Evolutionary conservation across 2,329 filamentous ascomycete genomes (phyloP).

Genomic region (Penicillium janthinellum): DNA sequence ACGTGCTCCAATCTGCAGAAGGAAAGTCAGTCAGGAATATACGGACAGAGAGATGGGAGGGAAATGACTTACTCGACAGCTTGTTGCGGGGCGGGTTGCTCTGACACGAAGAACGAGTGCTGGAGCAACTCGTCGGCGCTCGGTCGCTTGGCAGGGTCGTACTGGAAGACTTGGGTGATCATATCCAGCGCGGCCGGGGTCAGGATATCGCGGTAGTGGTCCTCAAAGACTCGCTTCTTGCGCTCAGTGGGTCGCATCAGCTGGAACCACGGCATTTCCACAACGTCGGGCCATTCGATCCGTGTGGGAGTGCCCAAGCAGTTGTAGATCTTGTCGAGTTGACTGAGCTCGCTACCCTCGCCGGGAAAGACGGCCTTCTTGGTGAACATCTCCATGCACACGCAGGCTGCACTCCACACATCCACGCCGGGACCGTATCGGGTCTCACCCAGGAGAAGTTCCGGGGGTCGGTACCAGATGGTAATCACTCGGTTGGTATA

Average conservation of each 20-base stretch:
- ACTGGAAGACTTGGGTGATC: slow-evolving; percentile 80
- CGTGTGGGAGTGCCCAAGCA: slow-evolving; percentile 85
- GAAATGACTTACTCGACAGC: slow-evolving; percentile 70
- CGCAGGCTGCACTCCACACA: slow-evolving; percentile 96
- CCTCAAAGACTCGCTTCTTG: slow-evolving; percentile 73
- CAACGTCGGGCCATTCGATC: slow-evolving; percentile 81
- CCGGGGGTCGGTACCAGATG: slow-evolving; percentile 94
- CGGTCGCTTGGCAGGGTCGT: slow-evolving; percentile 82
- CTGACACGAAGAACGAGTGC: slow-evolving; percentile 83
- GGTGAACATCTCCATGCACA: slow-evolving; percentile 95
- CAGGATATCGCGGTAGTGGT: slow-evolving; percentile 77
- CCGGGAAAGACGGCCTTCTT: slow-evolving; percentile 92
- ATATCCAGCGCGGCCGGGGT: slow-evolving; percentile 82
- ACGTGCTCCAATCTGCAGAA: slow-evolving; percentile 68
- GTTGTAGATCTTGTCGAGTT: slow-evolving; percentile 95
- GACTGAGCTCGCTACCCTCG: slow-evolving; percentile 91
- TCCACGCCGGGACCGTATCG: slow-evolving; percentile 88
- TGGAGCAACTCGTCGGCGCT: slow-evolving; percentile 80
- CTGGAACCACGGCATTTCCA: slow-evolving; percentile 98
- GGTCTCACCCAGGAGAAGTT: slow-evolving; percentile 87
- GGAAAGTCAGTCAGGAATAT: not conserved
- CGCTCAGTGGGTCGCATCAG: slow-evolving; percentile 77
- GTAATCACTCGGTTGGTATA: slow-evolving; percentile 99
- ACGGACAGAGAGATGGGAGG: not conserved
- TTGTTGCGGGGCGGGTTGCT: slow-evolving; percentile 75